Evolutionary conservation across 2,329 filamentous ascomycete genomes (phyloP).

Genomic region (Clonostachys rhizophaga): DNA sequence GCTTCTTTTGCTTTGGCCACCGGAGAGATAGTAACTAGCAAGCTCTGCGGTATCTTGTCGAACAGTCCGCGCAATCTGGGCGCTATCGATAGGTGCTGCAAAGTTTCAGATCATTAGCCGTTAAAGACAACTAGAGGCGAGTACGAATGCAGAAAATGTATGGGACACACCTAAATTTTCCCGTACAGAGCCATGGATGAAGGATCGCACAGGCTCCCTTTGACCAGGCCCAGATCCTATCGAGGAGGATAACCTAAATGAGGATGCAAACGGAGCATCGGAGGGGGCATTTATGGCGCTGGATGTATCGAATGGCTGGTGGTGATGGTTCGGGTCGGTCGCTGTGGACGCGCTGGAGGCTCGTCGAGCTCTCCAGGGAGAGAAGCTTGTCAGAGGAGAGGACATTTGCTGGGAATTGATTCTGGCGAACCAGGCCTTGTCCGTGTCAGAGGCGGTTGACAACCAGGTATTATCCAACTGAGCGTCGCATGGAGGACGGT

Average conservation of each 20-base stretch:
- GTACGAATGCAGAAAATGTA: not conserved
- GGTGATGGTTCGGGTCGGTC: constrained; percentile 14
- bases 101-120: not conserved
- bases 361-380: constrained; percentile 38
- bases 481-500: too few relatives aligned
- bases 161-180: constrained; percentile 49
- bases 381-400: constrained; percentile 38
- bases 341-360: constrained; percentile 28
- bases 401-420: constrained; percentile 28
- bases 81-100: constrained; percentile 57
- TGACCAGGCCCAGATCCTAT: constrained; percentile 29
- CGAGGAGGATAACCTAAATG: constrained; percentile 30
- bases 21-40: constrained; percentile 74
- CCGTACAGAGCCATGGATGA: constrained; percentile 62
- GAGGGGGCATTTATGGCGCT: constrained; percentile 16
- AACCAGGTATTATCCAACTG: too few relatives aligned
- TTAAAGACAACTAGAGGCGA: not conserved
- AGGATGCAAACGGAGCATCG: constrained; percentile 7
- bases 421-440: too few relatives aligned
- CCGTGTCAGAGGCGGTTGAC: too few relatives aligned
- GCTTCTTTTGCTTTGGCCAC: constrained; percentile 41
- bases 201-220: constrained; percentile 66
- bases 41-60: constrained; percentile 85
- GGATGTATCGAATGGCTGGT: constrained; percentile 5
- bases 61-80: constrained; percentile 72